A percentile compares a stretch with the other conserved stretches of the same genome.
Conservation (phyloP, 2,329 filamentous ascomycete genomes). For the Sporothrix dimorphospora region DNA sequence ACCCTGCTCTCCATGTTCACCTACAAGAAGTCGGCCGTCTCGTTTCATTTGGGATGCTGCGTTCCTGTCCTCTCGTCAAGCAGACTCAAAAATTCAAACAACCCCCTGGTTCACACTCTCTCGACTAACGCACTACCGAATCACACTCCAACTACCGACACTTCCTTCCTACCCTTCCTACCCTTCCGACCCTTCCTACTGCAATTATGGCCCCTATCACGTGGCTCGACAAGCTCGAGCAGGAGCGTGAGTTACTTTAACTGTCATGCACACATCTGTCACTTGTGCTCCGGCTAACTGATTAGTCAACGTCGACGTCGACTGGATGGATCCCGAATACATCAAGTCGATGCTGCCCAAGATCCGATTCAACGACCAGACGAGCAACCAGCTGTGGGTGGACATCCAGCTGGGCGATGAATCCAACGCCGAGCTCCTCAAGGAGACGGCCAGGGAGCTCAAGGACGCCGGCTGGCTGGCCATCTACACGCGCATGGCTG, state of each 20-base stretch:
- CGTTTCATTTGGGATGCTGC: not conserved
- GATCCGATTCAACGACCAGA: constrained; percentile 52
- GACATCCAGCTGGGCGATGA: constrained; percentile 50
- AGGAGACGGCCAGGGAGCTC: constrained; percentile 15
- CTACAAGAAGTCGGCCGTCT: constrained; percentile 11
- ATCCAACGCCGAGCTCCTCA: constrained; percentile 45
- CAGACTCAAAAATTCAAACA: not conserved
- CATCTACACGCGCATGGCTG: constrained; percentile 52
- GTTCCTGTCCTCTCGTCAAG: not conserved
- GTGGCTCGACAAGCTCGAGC: constrained; percentile 51
- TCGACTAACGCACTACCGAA: not conserved
- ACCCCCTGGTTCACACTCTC: not conserved
- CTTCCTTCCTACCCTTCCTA: not conserved
- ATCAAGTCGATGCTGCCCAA: constrained; percentile 42
- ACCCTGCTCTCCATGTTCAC: not conserved
- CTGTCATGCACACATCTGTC: not conserved
- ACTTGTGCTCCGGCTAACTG: not conserved
- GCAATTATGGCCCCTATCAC: constrained; percentile 35
- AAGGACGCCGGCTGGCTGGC: constrained; percentile 44
- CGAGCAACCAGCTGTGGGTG: constrained; percentile 55
- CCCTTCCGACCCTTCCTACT: no score
- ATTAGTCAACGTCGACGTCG: constrained; percentile 54
- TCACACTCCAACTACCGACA: not conserved
- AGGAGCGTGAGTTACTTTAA: constrained; percentile 42
- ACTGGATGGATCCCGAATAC: constrained; percentile 56